Percentiles rank a stretch among this genome's conserved stretches.
Conservation (phyloP, 169 alveolate genomes). For the Eimeria sp. region DNA sequence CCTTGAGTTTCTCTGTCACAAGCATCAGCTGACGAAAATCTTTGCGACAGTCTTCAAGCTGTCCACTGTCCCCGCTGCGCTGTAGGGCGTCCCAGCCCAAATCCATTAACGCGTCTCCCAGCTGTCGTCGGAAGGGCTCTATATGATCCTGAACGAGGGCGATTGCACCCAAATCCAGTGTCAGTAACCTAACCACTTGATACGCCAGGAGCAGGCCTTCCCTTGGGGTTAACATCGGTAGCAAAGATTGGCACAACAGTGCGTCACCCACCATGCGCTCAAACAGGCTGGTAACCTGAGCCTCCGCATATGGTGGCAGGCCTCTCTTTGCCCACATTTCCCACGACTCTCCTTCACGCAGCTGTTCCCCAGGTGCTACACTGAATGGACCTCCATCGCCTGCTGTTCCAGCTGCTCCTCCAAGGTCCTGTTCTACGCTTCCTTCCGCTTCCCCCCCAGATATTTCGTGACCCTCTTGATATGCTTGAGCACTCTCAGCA, state of each 20-base stretch:
- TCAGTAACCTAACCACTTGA: neutral
- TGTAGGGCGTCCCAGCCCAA: neutral
- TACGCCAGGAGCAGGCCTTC: neutral
- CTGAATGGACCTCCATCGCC: neutral
- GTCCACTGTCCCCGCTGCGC: neutral
- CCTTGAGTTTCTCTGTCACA: neutral
- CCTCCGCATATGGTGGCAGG: neutral
- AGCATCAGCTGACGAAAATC: neutral
- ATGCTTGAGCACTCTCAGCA: no score
- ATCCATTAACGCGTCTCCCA: neutral
- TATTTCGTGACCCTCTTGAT: no score
- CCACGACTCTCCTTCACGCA: neutral
- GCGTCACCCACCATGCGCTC: neutral
- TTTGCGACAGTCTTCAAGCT: neutral
- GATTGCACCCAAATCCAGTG: slow-evolving; percentile 3
- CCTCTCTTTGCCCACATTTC: neutral
- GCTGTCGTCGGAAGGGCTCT: neutral
- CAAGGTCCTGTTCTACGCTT: neutral
- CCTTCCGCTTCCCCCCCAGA: no score
- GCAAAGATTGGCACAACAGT: neutral
- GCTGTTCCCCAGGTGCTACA: neutral
- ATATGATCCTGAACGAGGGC: neutral
- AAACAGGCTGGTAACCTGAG: neutral
- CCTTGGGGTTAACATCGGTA: neutral
- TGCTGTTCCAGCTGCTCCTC: neutral